Base-by-base conservation (phyloP, 148 eudicot species). In the Arctostaphylos glauca region DNA sequence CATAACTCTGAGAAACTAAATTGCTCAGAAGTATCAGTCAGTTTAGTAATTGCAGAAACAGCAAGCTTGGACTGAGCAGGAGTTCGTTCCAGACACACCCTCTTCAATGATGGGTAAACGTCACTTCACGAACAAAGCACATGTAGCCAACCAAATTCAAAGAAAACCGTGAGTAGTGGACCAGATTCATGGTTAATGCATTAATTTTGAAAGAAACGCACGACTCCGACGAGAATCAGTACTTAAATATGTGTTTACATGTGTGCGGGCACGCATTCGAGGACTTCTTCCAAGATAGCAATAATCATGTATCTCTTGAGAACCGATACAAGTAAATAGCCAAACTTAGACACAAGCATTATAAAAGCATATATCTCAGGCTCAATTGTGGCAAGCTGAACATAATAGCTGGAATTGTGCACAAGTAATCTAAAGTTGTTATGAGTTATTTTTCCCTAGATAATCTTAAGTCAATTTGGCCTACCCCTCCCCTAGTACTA, bases 51-150 rank as follows among this genome's bases (percentile, higher is more conserved):
- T 67, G 90, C 93, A 84, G 93, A 89, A 55, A 96, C 83, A 83
- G 98, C 99, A 81, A 87, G 89, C 90, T 96, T 96, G 80, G 97
- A 84, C 88, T 93, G 90, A 62, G 86, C 84, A 81, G 96, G 97
- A 84, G 93, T 92, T 86, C 99, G 98, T 76, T 92, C 91, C 79
- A 96, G 84, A 85, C 97, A 94, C 60, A 92, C 81, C 86, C 87
- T 88, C 92, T 94, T 93, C 90, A 96, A 82, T 76, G 84, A 83
- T 46, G 95, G 90, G 86, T 94, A 94, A 82, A 96, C 79, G 83
- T 93, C 94, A 88, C 99, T 96, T 64, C 81, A 88, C 6, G 60
- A 38, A 81, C 53, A 88, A 86, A 84, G 71, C 79, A 80, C 60
- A 83, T 59, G 54, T 18, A 70, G 75, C 74, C 38, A 60, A 48